Percentiles rank a stretch among this genome's conserved stretches.
Evolutionary conservation across 257 asterid genomes (phyloP).

Genomic region (Primulina eburnea): DNA sequence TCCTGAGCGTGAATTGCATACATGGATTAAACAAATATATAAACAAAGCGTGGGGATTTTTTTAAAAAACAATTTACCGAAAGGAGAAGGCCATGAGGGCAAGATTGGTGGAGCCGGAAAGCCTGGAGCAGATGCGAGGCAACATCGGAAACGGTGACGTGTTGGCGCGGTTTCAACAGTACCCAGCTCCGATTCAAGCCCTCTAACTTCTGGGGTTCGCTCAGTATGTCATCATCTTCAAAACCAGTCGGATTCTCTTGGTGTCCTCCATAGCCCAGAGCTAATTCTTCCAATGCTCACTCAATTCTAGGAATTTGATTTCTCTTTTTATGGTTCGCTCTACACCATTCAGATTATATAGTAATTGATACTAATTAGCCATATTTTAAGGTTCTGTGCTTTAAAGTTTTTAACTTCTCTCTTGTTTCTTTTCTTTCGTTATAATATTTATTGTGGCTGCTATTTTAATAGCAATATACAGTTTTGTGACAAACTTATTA

Average conservation of each 20-base stretch:
- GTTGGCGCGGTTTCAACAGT: conserved; percentile 56
- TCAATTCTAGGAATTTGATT: neutral
- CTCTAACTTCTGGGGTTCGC: conserved; percentile 55
- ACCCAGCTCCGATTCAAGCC: conserved; percentile 71
- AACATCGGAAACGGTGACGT: conserved; percentile 54
- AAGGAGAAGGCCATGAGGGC: conserved; percentile 82
- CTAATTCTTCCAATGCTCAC: conserved; percentile 27
- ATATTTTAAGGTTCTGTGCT: too few relatives aligned
- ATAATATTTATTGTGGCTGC: too few relatives aligned
- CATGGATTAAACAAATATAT: neutral
- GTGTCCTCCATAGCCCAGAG: conserved; percentile 61
- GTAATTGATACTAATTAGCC: too few relatives aligned
- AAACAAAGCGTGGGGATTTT: neutral
- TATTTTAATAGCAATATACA: too few relatives aligned
- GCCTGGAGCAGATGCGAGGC: conserved; percentile 52
- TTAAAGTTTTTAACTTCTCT: too few relatives aligned
- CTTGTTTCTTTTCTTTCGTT: too few relatives aligned
- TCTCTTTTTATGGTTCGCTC: too few relatives aligned
- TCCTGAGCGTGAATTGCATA: neutral
- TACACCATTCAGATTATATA: too few relatives aligned
- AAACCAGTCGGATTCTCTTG: conserved; percentile 61
- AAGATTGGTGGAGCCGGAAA: conserved; percentile 69
- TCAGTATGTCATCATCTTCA: conserved; percentile 59
- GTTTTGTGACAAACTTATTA: too few relatives aligned
- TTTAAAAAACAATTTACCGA: conserved; percentile 36